Evolutionary conservation across 495 filamentous ascomycete species (phyloP), one percentile per base, ranked within the genome.

Genomic region (Penicillium bovifimosum): DNA sequence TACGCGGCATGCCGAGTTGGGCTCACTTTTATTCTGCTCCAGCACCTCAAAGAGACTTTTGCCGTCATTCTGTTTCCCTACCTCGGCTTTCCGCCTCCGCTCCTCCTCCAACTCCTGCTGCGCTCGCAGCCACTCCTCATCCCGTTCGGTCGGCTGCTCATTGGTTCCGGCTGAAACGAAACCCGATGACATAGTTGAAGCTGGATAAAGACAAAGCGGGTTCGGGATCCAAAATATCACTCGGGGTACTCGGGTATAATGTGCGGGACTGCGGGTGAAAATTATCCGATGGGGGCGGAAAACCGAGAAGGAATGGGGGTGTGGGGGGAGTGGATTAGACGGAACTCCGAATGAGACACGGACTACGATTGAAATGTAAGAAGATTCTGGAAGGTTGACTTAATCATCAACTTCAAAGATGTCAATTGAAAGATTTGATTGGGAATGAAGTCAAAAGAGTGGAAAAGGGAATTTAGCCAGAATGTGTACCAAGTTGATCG

Each of bases 1-100:
- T 31, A 9, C 4, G 27, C 18, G 17, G 13, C 17, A 29, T 14
- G 20, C 49, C 39, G 40, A 46, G 10, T 45, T 56, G 40, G 43
- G 72, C 70, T 68, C 74, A 95, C 90, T 90, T 83, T 97, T 97
- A 66, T 97, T 97, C 49, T 86, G 87, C 72, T 97, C 85, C 43
- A 98, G 70, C 6, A 92, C 81, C 41, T 96, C 93, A 65, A 76
- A 98, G 33, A 98, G 76, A 42, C 83, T 87, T 73, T 84, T 88
- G 16, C 86, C 86, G 11, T 71, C 78, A 41, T 80, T 70, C 53
- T 83, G 80, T 41, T 73, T 68, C 31, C 75, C 76, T 35, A 76
- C 66, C 53, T 81, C 76, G 28, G 82, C 81, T 55, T 86, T 83
- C 34, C 77, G 75, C 51, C 76, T 73, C 40, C 78, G 77, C 41